Evolutionary conservation across 345 rosid species (phyloP), one percentile per base, ranked within the genome.

Genomic region (Rhizophora apiculata): DNA sequence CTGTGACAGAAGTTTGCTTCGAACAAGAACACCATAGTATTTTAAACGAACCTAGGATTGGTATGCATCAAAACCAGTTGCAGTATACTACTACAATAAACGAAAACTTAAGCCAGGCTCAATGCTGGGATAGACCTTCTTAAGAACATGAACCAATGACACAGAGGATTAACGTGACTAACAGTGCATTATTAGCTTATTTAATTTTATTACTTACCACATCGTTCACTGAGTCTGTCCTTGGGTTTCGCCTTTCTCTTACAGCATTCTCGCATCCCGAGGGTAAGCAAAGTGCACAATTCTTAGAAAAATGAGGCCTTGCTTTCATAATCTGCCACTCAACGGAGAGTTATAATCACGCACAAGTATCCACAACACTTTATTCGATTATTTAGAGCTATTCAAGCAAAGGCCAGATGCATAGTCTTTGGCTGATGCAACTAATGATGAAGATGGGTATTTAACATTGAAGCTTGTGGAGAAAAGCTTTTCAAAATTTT

Each of bases 231-330:
- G 58, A 66, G 4, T 66, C 24, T 26, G 51, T 60, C 72, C 73
- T 76, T 67, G 81, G 75, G 76, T 74, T 79, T 52, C 72, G 66
- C 29, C 72, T 51, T 70, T 22, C n/a, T 43, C 2, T 36, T 74
- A 62, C 84, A 74, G 39, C 34, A 49, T 73, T 72, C 80, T 76
- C 72, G 73, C 62, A 63, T 68, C 61, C 3, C 34, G 53, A 32
- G 74, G 64, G 8, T 62, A 74, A 64, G 79, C 65, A 49, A 67
- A 68, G 74, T 52, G 73, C 60, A 29, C n/a, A 46, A 21, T 13
- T 49, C 48, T 11, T 20, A 51, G 53, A 18, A 36, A 20, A 36
- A 3, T 5, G 36, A 3, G 43, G 5, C 3, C 48, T 22, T 27
- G 31, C 49, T 65, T 65, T 22, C 22, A 0, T 22, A 9, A 31